Base-by-base conservation (phyloP, 176 grass and related monocot genomes). In the Rhynchospora breviuscula region DNA sequence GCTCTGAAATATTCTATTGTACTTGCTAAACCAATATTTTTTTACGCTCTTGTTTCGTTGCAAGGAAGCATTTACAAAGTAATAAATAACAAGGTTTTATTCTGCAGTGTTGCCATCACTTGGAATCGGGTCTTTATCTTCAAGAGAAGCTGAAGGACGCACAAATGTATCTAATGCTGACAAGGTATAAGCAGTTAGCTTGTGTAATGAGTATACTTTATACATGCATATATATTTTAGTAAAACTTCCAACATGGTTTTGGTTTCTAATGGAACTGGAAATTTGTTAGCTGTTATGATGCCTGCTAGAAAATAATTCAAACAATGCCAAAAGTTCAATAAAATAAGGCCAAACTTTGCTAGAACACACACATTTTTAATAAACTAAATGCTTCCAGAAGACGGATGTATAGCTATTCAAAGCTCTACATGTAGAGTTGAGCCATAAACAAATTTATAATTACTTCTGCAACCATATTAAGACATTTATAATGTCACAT, bases 111-210 rank as follows among this genome's bases (percentile, higher is more conserved):
- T 97, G 7, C 94, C 94, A 81, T 93, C 91, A 14, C 71, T 91
- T 86, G 94, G 94, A 53, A 59, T 97, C 83, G 91, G 94, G 66
- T 90, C 94, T 83, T 83, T 97, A 58, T 93, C 91, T 93, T 78
- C 91, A 62, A 97, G 94, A 82, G 94, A 97, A 87, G 87, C 94
- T 52, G 94, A 97, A 86, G 94, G 89, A 65, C 88, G 94, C 88
- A 82, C 88, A 71, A 97, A 97, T 77, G 25, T 91, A 85, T 90
- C 89, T 80, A 77, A 91, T 85, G 72, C 85, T 63, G 91, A 97
- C 58, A 97, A 97, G 91, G 94, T 97, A 64, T 76, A 8, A 49
- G 6, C 64, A 33, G 22, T 87, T 63, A 75, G 54, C 7, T 78
- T 57, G 9, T 73, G 22, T 71, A 46, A 12, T 75, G 22, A 78